Base-by-base conservation (phyloP, 768 basidiomycete species). In the Boletus insuetus region DNA sequence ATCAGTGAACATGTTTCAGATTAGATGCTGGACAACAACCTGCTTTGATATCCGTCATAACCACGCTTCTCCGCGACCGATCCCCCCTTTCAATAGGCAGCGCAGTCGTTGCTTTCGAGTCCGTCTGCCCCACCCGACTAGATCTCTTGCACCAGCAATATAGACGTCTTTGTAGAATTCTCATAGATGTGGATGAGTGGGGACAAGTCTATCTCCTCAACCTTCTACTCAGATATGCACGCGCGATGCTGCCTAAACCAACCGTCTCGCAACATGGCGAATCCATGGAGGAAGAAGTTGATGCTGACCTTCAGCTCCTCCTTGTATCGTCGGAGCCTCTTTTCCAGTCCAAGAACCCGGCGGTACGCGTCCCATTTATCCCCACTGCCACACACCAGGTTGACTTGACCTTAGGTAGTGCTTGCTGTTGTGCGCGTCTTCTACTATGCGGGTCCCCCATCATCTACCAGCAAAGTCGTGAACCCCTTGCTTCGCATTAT, bases 141-240 rank as follows among this genome's bases (percentile, higher is more conserved):
- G 93, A 96, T 64, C 82, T 97, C 13, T 72, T 99, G 2, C 97
- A 99, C 64, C 80, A 81, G 17, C 91, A 97, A 61, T 99, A 91
- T 63, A 79, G 95, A 22, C 83, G 91, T 26, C 75, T 94, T 31
- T 97, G 94, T 66, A 79, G 80, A 41, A 76, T 89, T n/a, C 75
- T 98, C 3, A 79, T 93, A 34, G 94, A 99, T 63, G 86, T 88
- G 5, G 97, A 99, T 63, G 96, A 97, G 69, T 99, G 97, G 97
- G 94, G 94, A 0, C 97, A 98, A 70, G 82, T 89, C 7, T 82
- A 86, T 44, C 70, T 94, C 19, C 77, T 96, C 56, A 81, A 86
- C 42, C 77, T 98, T 14, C 78, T 99, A 32, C 72, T 86, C 52
- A 77, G 90, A 55, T 99, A 99, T 67, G 90, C 83, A 3, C 76